A percentile compares a stretch with the other conserved stretches of the same genome.
Conservation (phyloP, 768 basidiomycete species). For the Leccinum ochraceum region DNA sequence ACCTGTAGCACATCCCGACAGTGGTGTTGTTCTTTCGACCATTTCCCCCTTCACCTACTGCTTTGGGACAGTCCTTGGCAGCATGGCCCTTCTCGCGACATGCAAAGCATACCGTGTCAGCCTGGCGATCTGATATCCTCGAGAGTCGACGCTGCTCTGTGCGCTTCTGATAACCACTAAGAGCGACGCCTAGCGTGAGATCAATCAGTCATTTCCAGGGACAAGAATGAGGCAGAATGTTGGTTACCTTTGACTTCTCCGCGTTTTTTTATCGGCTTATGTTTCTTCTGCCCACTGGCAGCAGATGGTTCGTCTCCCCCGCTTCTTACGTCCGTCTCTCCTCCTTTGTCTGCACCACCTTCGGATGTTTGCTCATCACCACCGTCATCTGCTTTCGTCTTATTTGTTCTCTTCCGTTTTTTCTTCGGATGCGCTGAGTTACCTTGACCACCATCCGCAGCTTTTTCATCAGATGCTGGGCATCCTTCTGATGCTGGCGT, state of each 20-base stretch:
- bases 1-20: conserved; percentile 76
- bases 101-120: conserved; percentile 76
- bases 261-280: conserved; percentile 33
- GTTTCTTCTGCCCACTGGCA: conserved; percentile 25
- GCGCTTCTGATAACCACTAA: conserved; percentile 27
- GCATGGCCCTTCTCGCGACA: conserved; percentile 85
- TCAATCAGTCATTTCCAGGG: conserved; percentile 10
- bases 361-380: conserved; percentile 6
- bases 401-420: conserved; percentile 58
- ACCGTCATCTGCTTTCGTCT: conserved; percentile 33
- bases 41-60: conserved; percentile 24
- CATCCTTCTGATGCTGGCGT: conserved; percentile 8
- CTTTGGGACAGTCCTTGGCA: conserved; percentile 75
- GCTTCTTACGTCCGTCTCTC: conserved; percentile 19
- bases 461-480: conserved; percentile 1
- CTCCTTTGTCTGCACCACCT: neutral
- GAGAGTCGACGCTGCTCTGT: conserved; percentile 65
- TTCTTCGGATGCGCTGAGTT: conserved; percentile 45
- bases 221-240: neutral
- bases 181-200: conserved; percentile 28
- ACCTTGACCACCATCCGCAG: conserved; percentile 5
- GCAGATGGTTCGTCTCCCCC: conserved; percentile 14
- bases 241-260: conserved; percentile 25
- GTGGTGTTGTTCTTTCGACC: conserved; percentile 27
- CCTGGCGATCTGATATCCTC: conserved; percentile 57